phyloP scores from a whole-genome alignment of 192 early-diverging fungal genomes.

The Gryganskiella cystojenkinii region DNA sequence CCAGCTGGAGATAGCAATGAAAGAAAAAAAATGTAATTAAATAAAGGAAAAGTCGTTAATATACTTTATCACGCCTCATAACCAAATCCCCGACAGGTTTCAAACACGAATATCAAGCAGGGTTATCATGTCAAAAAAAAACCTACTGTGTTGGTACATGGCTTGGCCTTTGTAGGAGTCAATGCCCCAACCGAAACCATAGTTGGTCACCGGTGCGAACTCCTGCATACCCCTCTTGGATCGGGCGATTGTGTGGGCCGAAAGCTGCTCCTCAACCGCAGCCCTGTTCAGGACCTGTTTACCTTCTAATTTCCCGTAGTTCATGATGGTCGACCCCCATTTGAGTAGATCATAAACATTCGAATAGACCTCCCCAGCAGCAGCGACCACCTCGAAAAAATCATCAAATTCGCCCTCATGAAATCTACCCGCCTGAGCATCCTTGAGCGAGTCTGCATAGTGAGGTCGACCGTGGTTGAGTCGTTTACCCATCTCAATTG shows the following conservation, averaged over 20 bases:
- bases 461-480: conserved; percentile 18
- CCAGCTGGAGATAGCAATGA: too few relatives aligned
- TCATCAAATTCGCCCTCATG: conserved; percentile 3
- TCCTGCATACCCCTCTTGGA: neutral
- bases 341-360: conserved; percentile 20
- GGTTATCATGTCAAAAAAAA: neutral
- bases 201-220: conserved; percentile 1
- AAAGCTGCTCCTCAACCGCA: conserved; percentile 1
- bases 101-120: neutral
- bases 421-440: conserved; percentile 15
- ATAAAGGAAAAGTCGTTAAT: too few relatives aligned
- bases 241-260: neutral
- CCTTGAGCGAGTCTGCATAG: conserved; percentile 17
- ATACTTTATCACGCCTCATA: too few relatives aligned
- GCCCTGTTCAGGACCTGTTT: conserved; percentile 25
- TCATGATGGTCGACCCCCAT: conserved; percentile 18
- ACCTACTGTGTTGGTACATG: too few relatives aligned
- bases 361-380: conserved; percentile 35
- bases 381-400: neutral
- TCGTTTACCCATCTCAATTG: conserved; percentile 19
- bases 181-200: conserved; percentile 9
- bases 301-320: conserved; percentile 3
- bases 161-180: conserved; percentile 22
- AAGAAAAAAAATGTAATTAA: too few relatives aligned
- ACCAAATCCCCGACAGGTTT: too few relatives aligned